Evolutionary conservation across 306 rosid genomes (phyloP), one percentile per base, ranked within the genome.

Genomic region (Vachellia pachyceras): DNA sequence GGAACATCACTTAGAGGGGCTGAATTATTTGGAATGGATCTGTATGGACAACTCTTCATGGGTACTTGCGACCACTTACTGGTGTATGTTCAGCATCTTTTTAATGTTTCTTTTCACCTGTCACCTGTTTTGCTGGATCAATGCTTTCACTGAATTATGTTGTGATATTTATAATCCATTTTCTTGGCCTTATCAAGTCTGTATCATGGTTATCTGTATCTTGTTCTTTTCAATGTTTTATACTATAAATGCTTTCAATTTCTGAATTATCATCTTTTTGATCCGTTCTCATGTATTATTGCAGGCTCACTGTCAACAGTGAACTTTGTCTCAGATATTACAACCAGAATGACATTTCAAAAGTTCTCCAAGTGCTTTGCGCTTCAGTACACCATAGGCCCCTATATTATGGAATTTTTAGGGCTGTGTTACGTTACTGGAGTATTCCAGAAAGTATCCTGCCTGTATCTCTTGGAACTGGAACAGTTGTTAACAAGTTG

Each of bases 1-100:
- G 94, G 94, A 86, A 89, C 94, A 45, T 87, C 90, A 41, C 89
- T 96, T 78, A 92, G 87, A 85, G 99, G 99, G 80, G 97, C 97
- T 76, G 94, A 87, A 84, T 83, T 89, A 82, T 90, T 93, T 82
- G 98, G 99, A 78, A 88, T 47, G 63, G 99, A 96, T 89, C 76
- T 85, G 35, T 89, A 86, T 78, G 98, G 89, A 84, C 94, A 89
- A 67, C 85, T 90, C 87, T 96, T 96, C 90, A 69, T 96, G 90
- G 97, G 93, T 83, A 85, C 94, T 76, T 96, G 98, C 72, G 67
- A 89, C 85, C 97, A 96, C 92, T 85, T 96, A 80, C 84, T 96
- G 82, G 97, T 96, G 99, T 96, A 96, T 83, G 98, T 92, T 82
- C 88, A 82, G 52, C 76, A 82, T 82, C 88, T 83, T 82, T 78